Percentiles rank a stretch among this genome's conserved stretches.
These are phyloP conservation scores for Astrephomene gubernaculifera DNA, from an alignment of 139 green algal genomes.

Conservation along the genomic window DNA sequence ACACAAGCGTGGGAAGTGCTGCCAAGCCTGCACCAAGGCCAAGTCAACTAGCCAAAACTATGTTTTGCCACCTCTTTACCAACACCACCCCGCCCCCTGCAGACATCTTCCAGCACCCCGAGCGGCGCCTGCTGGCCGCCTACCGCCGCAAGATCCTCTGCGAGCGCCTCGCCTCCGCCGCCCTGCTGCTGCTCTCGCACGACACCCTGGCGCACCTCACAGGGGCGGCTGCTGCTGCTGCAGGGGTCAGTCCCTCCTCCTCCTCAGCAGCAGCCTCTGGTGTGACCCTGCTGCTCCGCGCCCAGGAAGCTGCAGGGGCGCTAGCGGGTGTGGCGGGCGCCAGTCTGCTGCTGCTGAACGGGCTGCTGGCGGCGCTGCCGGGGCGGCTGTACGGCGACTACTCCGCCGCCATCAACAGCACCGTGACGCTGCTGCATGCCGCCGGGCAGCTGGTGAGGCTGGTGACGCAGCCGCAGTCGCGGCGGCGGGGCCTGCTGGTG, in stretches of 20 bases:
- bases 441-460: not conserved
- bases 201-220: not conserved
- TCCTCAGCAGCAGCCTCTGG: not conserved
- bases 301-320: not conserved
- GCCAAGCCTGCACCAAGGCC: not conserved
- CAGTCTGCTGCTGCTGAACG: conserved; percentile 24
- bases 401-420: not conserved
- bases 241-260: not conserved
- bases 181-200: not conserved
- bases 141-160: not conserved
- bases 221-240: not conserved
- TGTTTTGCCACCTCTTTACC: not conserved
- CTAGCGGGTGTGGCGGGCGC: not conserved
- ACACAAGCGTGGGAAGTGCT: not conserved
- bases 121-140: not conserved
- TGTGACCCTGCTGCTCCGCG: not conserved
- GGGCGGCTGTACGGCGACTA: conserved; percentile 7
- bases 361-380: conserved; percentile 11
- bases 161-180: not conserved
- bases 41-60: not conserved
- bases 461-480: not conserved
- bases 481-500: conserved; percentile 4
- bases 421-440: not conserved
- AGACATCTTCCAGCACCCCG: conserved; percentile 1
- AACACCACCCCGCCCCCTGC: not conserved